These are phyloP conservation scores for Verticillium isaacii DNA, from an alignment of 2,329 filamentous ascomycete species.

Conservation along the genomic window DNA sequence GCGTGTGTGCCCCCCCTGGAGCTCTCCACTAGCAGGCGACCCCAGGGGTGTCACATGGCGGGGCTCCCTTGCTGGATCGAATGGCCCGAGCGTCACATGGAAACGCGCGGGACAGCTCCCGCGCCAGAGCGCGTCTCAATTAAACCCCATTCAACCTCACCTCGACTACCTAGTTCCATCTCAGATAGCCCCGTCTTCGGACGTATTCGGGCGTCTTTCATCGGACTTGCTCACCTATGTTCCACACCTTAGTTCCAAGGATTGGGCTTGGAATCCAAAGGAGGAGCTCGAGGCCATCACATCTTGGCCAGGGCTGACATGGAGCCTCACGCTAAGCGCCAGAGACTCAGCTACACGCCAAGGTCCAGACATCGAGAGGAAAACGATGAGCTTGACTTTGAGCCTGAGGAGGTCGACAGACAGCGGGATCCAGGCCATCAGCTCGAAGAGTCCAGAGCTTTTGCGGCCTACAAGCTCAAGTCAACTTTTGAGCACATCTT, in stretches of 20 bases:
- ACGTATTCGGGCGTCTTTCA: not conserved
- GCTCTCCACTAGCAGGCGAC: not conserved
- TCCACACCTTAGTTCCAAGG: not conserved
- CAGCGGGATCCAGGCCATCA: slow-evolving; percentile 50
- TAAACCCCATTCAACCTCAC: not conserved
- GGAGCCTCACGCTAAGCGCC: slow-evolving; percentile 57
- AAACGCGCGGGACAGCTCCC: not conserved
- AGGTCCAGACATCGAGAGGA: slow-evolving; percentile 33
- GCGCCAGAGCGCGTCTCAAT: slow-evolving; percentile 1
- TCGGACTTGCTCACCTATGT: not conserved
- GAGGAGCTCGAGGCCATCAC: not conserved
- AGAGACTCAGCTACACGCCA: slow-evolving; percentile 43
- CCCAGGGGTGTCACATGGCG: not conserved
- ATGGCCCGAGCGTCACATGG: not conserved
- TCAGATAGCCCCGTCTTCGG: not conserved
- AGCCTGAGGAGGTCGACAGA: slow-evolving; percentile 40
- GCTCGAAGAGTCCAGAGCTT: slow-evolving; percentile 56
- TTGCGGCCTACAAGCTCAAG: slow-evolving; percentile 69
- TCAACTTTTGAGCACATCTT: slow-evolving; percentile 86
- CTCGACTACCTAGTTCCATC: not conserved
- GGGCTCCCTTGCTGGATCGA: not conserved
- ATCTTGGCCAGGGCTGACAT: slow-evolving; percentile 28
- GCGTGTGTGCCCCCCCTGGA: not conserved
- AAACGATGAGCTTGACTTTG: slow-evolving; percentile 42
- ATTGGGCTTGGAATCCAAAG: not conserved